Evolutionary conservation across 1,284 basidiomycete species (phyloP), one percentile per base, ranked within the genome.

Genomic region (Neonothopanus nambi): DNA sequence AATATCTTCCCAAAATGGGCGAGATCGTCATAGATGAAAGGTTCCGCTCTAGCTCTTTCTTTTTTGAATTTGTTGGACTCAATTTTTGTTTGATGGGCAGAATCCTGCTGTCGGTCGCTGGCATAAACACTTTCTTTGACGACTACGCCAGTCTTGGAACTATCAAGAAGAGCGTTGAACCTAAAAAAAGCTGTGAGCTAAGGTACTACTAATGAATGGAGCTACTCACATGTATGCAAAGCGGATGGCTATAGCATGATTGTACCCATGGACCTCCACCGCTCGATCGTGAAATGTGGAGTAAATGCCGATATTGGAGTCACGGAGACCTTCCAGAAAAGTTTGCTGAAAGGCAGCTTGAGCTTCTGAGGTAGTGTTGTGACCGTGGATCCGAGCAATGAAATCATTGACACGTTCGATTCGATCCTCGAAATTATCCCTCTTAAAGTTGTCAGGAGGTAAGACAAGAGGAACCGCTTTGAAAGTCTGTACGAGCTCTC

Each of bases 201-300:
- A 12, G 30, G 38, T n/a, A 28, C n/a, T 24, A 20, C 6, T 51
- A 40, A 24, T 38, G 11, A 23, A 46, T 15, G 37, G 33, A 57
- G 54, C 40, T 12, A 64, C 79, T 58, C 57, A 89, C 87, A 89
- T 86, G 51, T 84, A 82, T 0, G 85, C 85, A n/a, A 85, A 67
- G 0, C 78, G 72, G 6, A 84, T 69, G 0, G 87, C 72, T 2
- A 71, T 51, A 0, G 55, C 39, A 46, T 75, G 58, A 17, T 66
- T 68, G 62, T 87, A 86, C 0, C 87, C 88, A 57, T 62, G 56
- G 1, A 64, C 65, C 59, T 80, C 81, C 4, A 77, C 73, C 0
- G 83, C 76, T 43, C 69, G 70, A 52, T 86, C 84, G 59, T 89
- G 86, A 54, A 77, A 84, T 3, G 61, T 72, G 0, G 84, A 87